Evolutionary conservation across 257 asterid species (phyloP), one percentile per base, ranked within the genome.

Genomic region (Solanum rostratum): DNA sequence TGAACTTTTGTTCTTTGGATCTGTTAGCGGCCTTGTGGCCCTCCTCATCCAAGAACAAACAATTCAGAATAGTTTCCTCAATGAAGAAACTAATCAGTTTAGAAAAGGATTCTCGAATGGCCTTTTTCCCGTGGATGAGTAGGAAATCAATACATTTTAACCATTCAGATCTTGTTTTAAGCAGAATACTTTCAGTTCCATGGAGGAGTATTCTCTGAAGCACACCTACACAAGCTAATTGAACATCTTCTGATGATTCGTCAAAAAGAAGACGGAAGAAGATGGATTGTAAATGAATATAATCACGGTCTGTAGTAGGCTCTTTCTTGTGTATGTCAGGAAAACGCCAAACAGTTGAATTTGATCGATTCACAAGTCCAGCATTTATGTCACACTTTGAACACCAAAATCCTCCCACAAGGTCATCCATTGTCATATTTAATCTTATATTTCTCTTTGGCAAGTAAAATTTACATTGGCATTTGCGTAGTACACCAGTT

Each of bases 241-340:
- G 99, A 88, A 93, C 96, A 73, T 92, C 98, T 90, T 92, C 98
- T 20, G 95, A 90, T 84, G 98, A 89, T 83, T 91, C 97, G 85
- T 91, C 93, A 85, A 86, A 89, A 76, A 96, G 92, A 81, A 96
- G 93, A 88, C 89, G 88, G 85, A 96, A 93, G 90, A 90, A 92
- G 78, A 95, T 87, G 87, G 98, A 93, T 88, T 90, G 97, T 85
- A 96, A 84, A 85, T 63, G 49, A 69, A 68, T 78, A 88, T 89
- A 96, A 86, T 92, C 91, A 88, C 90, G 92, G 81, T 81, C 86
- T 78, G 71, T 68, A 85, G 87, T 82, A 80, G 86, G 86, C 81
- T 81, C 88, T 52, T 63, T 41, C 81, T 87, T 76, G 16, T 84
- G 91, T 57, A 79, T 82, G 85, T 88, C 86, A 54, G 87, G 91